Conservation (phyloP, 768 basidiomycete species). For the Serendipita indica region DNA sequence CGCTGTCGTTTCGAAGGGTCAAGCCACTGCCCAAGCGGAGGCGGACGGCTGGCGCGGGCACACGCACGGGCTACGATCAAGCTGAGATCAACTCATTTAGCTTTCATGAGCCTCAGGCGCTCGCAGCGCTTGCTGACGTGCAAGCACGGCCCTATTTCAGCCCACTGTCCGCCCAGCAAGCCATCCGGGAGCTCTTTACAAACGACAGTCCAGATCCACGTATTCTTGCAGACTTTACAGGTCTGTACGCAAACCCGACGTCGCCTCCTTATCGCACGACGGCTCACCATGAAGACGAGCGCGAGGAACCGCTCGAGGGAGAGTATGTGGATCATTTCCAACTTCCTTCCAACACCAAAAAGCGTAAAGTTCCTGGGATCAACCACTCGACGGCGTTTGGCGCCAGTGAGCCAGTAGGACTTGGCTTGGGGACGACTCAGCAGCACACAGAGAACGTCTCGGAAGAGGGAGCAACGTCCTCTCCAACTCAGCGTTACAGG, state of each 20-base stretch:
- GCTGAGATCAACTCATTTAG: neutral
- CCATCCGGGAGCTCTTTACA: constrained; percentile 11
- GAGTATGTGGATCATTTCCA: constrained; percentile 56
- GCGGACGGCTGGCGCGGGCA: constrained; percentile 30
- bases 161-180: constrained; percentile 7
- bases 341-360: constrained; percentile 76
- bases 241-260: neutral
- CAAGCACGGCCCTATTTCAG: neutral
- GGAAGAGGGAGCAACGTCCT: neutral
- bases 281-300: constrained; percentile 24
- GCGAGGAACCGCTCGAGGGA: constrained; percentile 40
- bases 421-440: neutral
- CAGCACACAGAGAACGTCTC: too few species aligned
- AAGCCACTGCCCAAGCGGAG: constrained; percentile 70
- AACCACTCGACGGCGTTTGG: neutral
- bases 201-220: constrained; percentile 2
- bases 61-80: neutral
- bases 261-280: neutral
- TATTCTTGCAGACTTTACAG: neutral
- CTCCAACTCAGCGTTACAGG: neutral
- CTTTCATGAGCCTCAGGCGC: constrained; percentile 5
- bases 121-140: constrained; percentile 7
- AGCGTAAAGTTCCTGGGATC: constrained; percentile 62
- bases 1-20: constrained; percentile 43
- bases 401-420: neutral